A percentile compares a stretch with the other conserved stretches of the same genome.
Evolutionary conservation across 257 asterid species (phyloP).

Genomic region (Solanum clarkiae): DNA sequence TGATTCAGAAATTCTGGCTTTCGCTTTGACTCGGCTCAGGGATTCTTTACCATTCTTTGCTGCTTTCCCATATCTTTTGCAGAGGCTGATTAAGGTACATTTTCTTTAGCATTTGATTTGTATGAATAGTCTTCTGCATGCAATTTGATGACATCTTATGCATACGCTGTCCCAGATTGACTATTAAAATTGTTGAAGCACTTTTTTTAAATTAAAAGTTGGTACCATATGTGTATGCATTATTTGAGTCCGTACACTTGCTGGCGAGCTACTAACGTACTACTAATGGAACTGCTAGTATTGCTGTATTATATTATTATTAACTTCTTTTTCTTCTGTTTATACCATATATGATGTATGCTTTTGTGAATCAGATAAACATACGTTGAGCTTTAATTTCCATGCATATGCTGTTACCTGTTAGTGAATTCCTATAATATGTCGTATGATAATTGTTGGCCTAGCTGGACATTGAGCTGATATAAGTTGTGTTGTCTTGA

Average conservation of each 20-base stretch:
- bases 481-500: not conserved
- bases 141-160: not conserved
- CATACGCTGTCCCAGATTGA: not conserved
- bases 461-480: not conserved
- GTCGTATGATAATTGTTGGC: not conserved
- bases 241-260: not conserved
- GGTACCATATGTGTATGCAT: not conserved
- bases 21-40: conserved; percentile 50
- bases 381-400: not conserved
- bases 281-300: not conserved
- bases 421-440: not conserved
- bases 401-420: not conserved
- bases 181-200: not conserved
- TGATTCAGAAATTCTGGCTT: conserved; percentile 59
- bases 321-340: not conserved
- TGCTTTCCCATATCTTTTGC: conserved; percentile 61
- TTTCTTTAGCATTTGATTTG: not conserved
- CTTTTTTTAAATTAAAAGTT: not conserved
- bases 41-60: conserved; percentile 57
- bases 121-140: not conserved
- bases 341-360: not conserved
- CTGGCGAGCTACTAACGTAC: not conserved
- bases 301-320: not conserved
- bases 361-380: not conserved
- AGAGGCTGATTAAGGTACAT: conserved; percentile 64